Conservation (phyloP, 139 green algal species). For the Closterium sp. region DNA sequence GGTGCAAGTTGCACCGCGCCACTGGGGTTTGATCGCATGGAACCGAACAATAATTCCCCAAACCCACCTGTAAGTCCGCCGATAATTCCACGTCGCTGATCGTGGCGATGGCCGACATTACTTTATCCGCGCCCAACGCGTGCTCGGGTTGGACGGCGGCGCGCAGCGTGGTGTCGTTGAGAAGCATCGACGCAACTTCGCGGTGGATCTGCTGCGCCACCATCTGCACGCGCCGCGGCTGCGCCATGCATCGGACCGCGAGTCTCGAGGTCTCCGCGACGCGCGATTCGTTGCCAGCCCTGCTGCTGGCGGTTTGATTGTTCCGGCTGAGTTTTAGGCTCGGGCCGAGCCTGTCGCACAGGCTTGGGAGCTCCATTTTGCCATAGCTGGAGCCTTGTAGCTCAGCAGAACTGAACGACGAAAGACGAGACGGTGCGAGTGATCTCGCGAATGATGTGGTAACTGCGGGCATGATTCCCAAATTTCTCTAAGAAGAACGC, state of each 20-base stretch:
- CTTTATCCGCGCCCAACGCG: slow-evolving; percentile 57
- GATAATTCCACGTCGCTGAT: slow-evolving; percentile 84
- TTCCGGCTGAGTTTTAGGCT: background rate
- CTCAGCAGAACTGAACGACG: background rate
- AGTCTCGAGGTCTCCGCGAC: background rate
- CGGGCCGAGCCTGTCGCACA: background rate
- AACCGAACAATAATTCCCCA: background rate
- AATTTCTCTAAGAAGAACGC: background rate
- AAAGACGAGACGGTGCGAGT: background rate
- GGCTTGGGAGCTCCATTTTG: background rate
- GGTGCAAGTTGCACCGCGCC: too few relatives aligned
- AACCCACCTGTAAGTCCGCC: slow-evolving; percentile 75
- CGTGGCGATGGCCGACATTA: slow-evolving; percentile 73
- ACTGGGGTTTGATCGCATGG: too few relatives aligned
- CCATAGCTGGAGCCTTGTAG: background rate
- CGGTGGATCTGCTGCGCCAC: slow-evolving; percentile 86
- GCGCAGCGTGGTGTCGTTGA: slow-evolving; percentile 69
- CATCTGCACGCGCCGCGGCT: slow-evolving; percentile 75
- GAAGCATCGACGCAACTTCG: slow-evolving; percentile 76
- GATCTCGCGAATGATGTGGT: background rate
- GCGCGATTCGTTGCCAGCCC: background rate
- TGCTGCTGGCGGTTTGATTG: background rate
- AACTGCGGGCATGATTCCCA: background rate
- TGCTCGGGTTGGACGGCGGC: slow-evolving; percentile 75
- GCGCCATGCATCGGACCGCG: slow-evolving; percentile 5